Conservation (phyloP, 495 filamentous ascomycete genomes). For the Podospora sp. region DNA sequence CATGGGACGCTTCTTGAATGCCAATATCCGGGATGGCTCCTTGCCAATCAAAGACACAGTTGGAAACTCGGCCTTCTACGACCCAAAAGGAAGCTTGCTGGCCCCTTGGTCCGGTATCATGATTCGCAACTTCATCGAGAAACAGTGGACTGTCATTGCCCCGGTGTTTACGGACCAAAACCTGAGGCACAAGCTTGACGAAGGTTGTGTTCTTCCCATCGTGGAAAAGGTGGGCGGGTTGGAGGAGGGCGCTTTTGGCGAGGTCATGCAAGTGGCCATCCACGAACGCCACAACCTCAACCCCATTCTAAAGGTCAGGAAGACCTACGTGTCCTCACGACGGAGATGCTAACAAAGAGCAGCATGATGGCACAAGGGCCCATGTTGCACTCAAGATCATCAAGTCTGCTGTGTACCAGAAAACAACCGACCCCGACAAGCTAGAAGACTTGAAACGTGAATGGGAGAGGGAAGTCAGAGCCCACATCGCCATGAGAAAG, state of each 20-base stretch:
- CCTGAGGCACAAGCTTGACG: background rate
- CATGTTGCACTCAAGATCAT: conserved; percentile 7
- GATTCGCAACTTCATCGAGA: background rate
- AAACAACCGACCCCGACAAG: background rate
- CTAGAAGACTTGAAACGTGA: background rate
- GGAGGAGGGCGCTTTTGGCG: conserved; percentile 13
- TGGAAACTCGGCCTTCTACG: background rate
- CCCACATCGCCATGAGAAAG: conserved; percentile 6
- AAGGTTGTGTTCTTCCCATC: conserved; percentile 15
- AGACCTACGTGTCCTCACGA: background rate
- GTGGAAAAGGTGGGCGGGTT: background rate
- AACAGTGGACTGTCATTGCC: conserved; percentile 1
- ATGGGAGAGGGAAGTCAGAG: conserved; percentile 9
- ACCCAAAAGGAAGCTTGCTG: background rate
- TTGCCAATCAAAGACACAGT: background rate
- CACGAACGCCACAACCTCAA: background rate
- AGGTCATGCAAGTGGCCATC: conserved; percentile 7
- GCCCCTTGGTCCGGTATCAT: background rate
- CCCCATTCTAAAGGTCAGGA: background rate
- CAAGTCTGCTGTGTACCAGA: background rate
- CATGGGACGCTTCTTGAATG: background rate
- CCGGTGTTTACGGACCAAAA: background rate
- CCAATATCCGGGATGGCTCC: background rate
- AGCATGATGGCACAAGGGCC: conserved; percentile 7
- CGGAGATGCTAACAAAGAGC: too few relatives aligned